These are phyloP conservation scores for Protomyces pachydermus DNA, from an alignment of 1,139 yeast species.

Conservation along the genomic window DNA sequence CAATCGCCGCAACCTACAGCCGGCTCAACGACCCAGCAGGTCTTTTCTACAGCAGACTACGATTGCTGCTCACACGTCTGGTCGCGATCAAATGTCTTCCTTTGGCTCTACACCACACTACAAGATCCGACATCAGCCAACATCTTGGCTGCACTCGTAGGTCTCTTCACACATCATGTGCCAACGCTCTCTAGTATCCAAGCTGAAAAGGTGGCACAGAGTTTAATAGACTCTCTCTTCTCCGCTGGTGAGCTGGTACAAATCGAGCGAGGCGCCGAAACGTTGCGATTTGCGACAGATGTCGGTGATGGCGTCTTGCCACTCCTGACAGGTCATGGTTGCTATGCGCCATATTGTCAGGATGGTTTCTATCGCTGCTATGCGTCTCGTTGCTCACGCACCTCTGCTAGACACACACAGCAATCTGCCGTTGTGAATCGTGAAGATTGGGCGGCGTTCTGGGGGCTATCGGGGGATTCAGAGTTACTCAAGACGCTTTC, in stretches of 20 bases:
- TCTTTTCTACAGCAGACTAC: conserved; percentile 33
- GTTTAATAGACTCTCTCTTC: conserved; percentile 49
- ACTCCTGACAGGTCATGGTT: conserved; percentile 41
- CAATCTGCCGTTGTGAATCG: neutral
- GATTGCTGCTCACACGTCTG: conserved; percentile 51
- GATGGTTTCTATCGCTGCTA: conserved; percentile 37
- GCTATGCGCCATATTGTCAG: conserved; percentile 42
- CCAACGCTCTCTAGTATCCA: conserved; percentile 53
- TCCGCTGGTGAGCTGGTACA: conserved; percentile 47
- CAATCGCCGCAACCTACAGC: neutral
- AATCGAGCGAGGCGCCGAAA: conserved; percentile 34
- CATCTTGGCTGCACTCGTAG: conserved; percentile 50
- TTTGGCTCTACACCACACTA: conserved; percentile 42
- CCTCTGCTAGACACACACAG: conserved; percentile 24
- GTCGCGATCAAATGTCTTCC: conserved; percentile 49
- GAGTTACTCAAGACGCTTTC: conserved; percentile 42
- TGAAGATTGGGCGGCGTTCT: conserved; percentile 27
- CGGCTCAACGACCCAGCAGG: neutral
- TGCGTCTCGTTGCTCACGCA: conserved; percentile 37
- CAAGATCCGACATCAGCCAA: conserved; percentile 43
- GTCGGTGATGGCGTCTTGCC: conserved; percentile 48
- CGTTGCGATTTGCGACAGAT: conserved; percentile 35
- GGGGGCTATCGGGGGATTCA: conserved; percentile 56
- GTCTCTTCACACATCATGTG: conserved; percentile 50
- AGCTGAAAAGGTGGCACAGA: conserved; percentile 54